Base-by-base conservation (phyloP, 257 asterid genomes). In the Lavandula angustifolia region DNA sequence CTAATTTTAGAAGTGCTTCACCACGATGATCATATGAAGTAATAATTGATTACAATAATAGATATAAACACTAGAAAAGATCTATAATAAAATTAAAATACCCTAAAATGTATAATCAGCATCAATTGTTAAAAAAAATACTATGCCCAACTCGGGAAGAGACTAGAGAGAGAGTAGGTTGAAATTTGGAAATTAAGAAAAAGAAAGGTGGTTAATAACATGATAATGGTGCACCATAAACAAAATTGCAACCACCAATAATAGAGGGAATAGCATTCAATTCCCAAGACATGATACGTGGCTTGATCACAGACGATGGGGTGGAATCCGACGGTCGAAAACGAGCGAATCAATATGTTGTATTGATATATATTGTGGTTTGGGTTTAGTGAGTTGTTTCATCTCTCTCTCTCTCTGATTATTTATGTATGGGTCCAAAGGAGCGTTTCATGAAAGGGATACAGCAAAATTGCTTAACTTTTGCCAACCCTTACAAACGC, bases 261-360 rank as follows among this genome's bases (percentile, higher is more conserved):
- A 78, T 77, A 37, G 80, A 77, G 85, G 66, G 69, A 44, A 65
- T 67, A 67, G 82, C 64, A 13, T 63, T 77, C 78, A 81, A 77
- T 79, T 75, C 66, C 54, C 40, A 3, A 11, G 2, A 37, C 18
- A 9, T 0, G 14, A 56, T 75, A 73, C 31, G 62, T 72, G 71
- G 42, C 57, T n/a, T n/a, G 70, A 73, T 73, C 75, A 0, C 4
- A 49, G 18, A 31, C 27, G 54, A 14, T 34, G 4, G 50, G 18
- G 3, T 55, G 37, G 16, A 38, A 73, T 60, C 68, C 16, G 27
- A 79, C 73, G 73, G 75, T 41, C 13, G 38, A 12, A 12, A 27
- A 38, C 17, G 65, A 29, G 52, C n/a, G 53, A 50, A 50, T 11
- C 40, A 3, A 11, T n/a, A n/a, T n/a, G n/a, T n/a, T n/a, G n/a